phyloP scores from a whole-genome alignment of 1,139 yeast genomes.

The Zhuliangozyma parablackwelliae region DNA sequence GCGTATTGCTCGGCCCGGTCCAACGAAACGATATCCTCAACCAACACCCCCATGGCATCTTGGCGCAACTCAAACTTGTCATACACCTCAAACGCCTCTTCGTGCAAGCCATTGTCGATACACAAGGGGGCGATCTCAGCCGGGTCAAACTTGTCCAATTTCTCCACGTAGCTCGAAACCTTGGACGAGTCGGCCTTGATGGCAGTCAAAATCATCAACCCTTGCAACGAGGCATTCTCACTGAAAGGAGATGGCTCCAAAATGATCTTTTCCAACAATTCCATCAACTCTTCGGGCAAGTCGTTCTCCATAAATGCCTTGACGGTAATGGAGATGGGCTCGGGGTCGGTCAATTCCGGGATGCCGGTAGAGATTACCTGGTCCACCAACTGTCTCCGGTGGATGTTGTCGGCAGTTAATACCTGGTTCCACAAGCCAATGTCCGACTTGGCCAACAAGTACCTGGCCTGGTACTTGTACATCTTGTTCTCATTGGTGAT shows the following conservation, averaged over 20 bases:
- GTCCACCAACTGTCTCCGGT: slow-evolving; percentile 87
- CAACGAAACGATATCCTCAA: slow-evolving; percentile 87
- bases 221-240: slow-evolving; percentile 93
- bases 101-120: slow-evolving; percentile 80
- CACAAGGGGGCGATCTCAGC: slow-evolving; percentile 91
- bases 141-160: slow-evolving; percentile 87
- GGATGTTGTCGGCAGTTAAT: slow-evolving; percentile 67
- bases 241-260: slow-evolving; percentile 96
- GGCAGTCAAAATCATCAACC: slow-evolving; percentile 86
- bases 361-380: slow-evolving; percentile 95
- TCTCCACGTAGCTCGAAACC: slow-evolving; percentile 80
- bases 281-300: slow-evolving; percentile 87
- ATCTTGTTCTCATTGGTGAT: slow-evolving; percentile 95
- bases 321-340: slow-evolving; percentile 92
- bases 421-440: slow-evolving; percentile 78
- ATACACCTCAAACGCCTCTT: slow-evolving; percentile 93
- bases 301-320: slow-evolving; percentile 97
- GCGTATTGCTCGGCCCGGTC: slow-evolving; percentile 95
- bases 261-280: slow-evolving; percentile 89
- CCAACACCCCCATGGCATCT: slow-evolving; percentile 85
- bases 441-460: slow-evolving; percentile 82
- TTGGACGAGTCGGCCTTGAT: slow-evolving; percentile 90
- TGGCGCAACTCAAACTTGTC: slow-evolving; percentile 74
- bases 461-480: slow-evolving; percentile 98
- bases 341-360: slow-evolving; percentile 93